Conservation (phyloP, 164 flowering plant species). For the Kingdonia uniflora region DNA sequence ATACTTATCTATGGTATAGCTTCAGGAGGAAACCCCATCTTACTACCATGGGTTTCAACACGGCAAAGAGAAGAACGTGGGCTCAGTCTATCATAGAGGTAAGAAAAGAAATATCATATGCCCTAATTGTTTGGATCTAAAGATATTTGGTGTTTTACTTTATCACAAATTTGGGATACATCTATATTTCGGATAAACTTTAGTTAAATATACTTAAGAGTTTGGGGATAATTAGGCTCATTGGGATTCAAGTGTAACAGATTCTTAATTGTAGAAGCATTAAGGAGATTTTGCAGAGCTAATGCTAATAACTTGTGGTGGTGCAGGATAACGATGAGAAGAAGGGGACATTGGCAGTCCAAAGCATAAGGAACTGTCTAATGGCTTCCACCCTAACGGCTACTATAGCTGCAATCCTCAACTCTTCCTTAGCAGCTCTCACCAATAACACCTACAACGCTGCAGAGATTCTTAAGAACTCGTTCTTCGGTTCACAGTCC, state of each 20-base stretch:
- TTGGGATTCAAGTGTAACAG: neutral
- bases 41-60: conserved; percentile 29
- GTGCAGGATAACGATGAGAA: conserved; percentile 47
- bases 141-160: no score
- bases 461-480: conserved; percentile 18
- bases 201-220: neutral
- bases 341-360: conserved; percentile 52
- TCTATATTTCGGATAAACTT: no score
- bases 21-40: conserved; percentile 36
- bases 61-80: conserved; percentile 34
- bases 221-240: neutral
- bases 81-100: conserved; percentile 36
- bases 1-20: conserved; percentile 48
- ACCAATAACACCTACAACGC: conserved; percentile 53
- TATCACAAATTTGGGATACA: neutral
- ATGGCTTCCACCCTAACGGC: conserved; percentile 50
- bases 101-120: conserved; percentile 2
- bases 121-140: no score
- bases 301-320: neutral
- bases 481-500: conserved; percentile 33
- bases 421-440: conserved; percentile 41
- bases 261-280: no score
- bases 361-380: conserved; percentile 60
- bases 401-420: conserved; percentile 31
- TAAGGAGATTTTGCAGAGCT: neutral